Base-by-base conservation (phyloP, 1,139 yeast species). In the Protomyces arabidopsidicola region DNA sequence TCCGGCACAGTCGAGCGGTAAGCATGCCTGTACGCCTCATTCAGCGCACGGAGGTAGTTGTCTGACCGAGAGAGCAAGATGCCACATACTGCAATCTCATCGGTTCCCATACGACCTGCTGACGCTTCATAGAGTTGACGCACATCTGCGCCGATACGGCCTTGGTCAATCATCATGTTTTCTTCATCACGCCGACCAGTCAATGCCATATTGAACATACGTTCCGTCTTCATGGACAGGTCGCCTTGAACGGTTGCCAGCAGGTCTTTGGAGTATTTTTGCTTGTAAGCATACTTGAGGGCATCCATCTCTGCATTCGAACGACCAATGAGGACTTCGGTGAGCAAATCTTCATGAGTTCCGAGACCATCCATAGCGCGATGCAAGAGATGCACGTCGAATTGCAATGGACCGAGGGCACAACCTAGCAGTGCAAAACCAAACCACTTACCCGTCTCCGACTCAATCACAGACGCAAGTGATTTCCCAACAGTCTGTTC, bases 191-290 rank as follows among this genome's bases (percentile, higher is more conserved):
- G 63, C 18, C 59, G 50, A 2, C 68, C 67, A 8, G 63, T 38
- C 54, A 68, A 39, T 20, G 68, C 70, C 66, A 67, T 68, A 38
- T 53, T 66, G 50, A 67, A 69, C 66, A 68, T 51, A 27, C 59
- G 64, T 50, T 68, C 60, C 52, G 71, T 69, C 66, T 68, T 68
- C 66, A 68, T 60, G 27, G 69, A 67, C 50, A 69, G 62, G 24
- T 69, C 71, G 51, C 66, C 68, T 9, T 63, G 65, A 27, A 69
- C 68, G 38, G 65, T 69, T 12, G 39, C 34, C 27, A 58, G 68
- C 50, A 69, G 60, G 14, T 65, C 38, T 54, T 56, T 56, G 54
- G 57, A 51, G 62, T 65, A 64, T 35, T 66, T 64, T 35, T 63
- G 65, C 60, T 60, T 64, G 67, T 68, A 69, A 20, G 68, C 59